Evolutionary conservation across 441 rosid species (phyloP), one percentile per base, ranked within the genome.

Genomic region (Melastoma candidum): DNA sequence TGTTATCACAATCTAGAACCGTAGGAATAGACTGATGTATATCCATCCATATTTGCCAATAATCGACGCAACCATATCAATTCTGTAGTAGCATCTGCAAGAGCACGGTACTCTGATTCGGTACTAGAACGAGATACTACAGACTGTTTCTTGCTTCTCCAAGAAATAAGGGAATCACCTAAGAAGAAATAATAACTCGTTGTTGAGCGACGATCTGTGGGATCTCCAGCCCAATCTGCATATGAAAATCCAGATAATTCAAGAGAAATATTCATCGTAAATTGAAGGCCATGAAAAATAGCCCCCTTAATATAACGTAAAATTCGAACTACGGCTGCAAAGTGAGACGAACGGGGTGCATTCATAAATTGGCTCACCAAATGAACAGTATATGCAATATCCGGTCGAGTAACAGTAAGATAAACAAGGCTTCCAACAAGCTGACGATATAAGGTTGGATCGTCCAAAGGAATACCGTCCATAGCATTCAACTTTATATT

Each of bases 401-500:
- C 22, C 22, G 22, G 22, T 10, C 8, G 12, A 24, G 60, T 5
- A 56, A 12, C 8, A 32, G 27, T n/a, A 27, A 7, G 17, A 56
- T 13, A 5, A 17, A 17, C 22, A 17, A 17, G 22, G 22, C 51
- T 46, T 10, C n/a, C 51, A 6, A 56, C 44, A 9, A 46, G 13
- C 9, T 47, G 12, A 0, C 12, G 9, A 46, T 56, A 46, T 14
- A 4, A 41, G 22, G 52, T 39, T 2, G 53, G 27, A 39, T 57
- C 61, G 9, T 32, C 43, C 12, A 48, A 3, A 13, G 27, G 12
- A 47, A 29, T 58, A 1, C 62, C 62, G 39, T 58, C 13, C 1
- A 12, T 27, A 3, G 51, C 49, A 45, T 11, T 26, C 2, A 56
- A 46, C 14, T 54, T 22, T 6, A 13, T 48, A 54, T 44, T 11